Evolutionary conservation across 345 rosid genomes (phyloP).

Genomic region (Camelina sativa): DNA sequence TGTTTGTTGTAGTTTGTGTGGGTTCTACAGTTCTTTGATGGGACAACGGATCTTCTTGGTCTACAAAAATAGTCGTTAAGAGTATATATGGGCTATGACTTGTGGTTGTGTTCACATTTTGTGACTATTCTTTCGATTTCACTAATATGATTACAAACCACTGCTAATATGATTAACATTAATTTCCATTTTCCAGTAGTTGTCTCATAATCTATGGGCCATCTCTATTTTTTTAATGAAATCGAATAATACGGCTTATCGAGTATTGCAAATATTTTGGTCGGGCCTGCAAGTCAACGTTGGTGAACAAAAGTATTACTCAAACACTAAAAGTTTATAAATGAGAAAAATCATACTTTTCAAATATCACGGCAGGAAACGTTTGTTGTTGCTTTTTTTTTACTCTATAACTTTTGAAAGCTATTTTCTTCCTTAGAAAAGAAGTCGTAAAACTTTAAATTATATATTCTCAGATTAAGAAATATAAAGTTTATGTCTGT

Average conservation of each 20-base stretch:
- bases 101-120: no score
- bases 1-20: not conserved
- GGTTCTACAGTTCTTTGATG: not conserved
- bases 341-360: not conserved
- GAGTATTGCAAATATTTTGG: not conserved
- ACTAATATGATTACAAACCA: no score
- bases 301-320: conserved; percentile 6
- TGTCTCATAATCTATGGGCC: not conserved
- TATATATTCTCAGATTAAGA: no score
- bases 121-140: no score
- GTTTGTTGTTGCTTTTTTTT: not conserved
- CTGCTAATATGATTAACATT: no score
- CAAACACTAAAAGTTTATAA: not conserved
- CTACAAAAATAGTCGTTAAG: no score
- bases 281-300: not conserved
- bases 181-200: no score
- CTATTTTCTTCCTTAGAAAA: not conserved
- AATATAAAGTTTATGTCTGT: no score
- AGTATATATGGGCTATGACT: no score
- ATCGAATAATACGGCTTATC: not conserved
- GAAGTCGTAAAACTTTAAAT: not conserved
- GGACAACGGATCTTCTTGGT: not conserved
- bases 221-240: no score
- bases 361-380: conserved; percentile 18
- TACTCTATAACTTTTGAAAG: not conserved